These are phyloP conservation scores for Saccharomycopsis sp. DNA, from an alignment of 805 yeast species.

Conservation along the genomic window DNA sequence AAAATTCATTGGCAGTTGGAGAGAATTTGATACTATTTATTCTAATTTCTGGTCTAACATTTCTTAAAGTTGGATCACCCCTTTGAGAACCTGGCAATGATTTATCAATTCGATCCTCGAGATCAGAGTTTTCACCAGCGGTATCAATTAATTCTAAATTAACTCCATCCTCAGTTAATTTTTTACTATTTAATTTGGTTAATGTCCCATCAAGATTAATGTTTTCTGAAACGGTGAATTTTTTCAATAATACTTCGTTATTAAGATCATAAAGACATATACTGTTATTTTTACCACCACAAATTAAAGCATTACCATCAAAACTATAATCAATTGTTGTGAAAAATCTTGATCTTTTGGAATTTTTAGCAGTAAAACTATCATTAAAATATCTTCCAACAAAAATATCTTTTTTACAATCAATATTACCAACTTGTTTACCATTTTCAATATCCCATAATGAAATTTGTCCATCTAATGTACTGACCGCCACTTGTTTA, in stretches of 20 bases:
- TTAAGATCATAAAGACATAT: conserved; percentile 86
- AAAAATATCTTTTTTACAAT: conserved; percentile 76
- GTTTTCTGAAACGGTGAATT: conserved; percentile 78
- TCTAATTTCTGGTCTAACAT: conserved; percentile 68
- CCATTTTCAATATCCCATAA: conserved; percentile 78
- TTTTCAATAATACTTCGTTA: conserved; percentile 73
- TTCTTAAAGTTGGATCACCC: conserved; percentile 64
- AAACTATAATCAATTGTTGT: conserved; percentile 74
- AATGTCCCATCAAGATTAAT: conserved; percentile 88
- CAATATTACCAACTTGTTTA: conserved; percentile 72
- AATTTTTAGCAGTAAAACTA: conserved; percentile 67
- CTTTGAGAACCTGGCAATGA: conserved; percentile 81
- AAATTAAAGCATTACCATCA: conserved; percentile 80
- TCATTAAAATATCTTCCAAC: conserved; percentile 80
- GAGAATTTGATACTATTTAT: conserved; percentile 73
- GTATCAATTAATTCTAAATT: conserved; percentile 63
- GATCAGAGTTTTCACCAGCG: conserved; percentile 77
- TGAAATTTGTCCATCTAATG: conserved; percentile 78
- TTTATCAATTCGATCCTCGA: conserved; percentile 68
- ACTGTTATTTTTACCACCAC: conserved; percentile 89
- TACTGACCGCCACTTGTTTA: conserved; percentile 78
- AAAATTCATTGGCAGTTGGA: conserved; percentile 84
- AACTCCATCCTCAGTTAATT: conserved; percentile 75
- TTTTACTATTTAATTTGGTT: conserved; percentile 65
- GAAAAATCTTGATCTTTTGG: conserved; percentile 77